Conservation (phyloP, 1,284 basidiomycete genomes). For the Papiliotrema fonsecae region DNA sequence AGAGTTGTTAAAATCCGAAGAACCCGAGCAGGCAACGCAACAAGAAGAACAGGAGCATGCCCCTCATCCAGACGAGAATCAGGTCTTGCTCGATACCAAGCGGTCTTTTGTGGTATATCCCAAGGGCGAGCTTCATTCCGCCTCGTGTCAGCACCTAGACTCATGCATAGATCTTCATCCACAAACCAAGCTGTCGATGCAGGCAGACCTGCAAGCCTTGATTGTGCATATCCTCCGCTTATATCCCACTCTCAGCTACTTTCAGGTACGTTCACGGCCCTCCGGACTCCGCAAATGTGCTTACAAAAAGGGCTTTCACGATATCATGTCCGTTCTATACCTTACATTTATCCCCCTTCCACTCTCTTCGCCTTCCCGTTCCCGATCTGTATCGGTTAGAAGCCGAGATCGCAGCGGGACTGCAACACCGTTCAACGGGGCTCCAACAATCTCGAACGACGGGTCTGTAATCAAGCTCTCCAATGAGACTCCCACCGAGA, state of each 20-base stretch:
- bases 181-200: slow-evolving; percentile 52
- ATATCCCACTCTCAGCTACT: slow-evolving; percentile 71
- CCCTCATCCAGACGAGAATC: slow-evolving; percentile 69
- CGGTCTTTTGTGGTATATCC: slow-evolving; percentile 85
- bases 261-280: slow-evolving; percentile 57
- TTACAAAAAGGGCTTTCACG: slow-evolving; percentile 72
- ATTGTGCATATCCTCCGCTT: slow-evolving; percentile 69
- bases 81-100: slow-evolving; percentile 79
- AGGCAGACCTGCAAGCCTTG: slow-evolving; percentile 67
- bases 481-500: too few species aligned
- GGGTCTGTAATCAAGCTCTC: too few species aligned
- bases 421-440: not conserved
- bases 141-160: not conserved
- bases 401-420: not conserved
- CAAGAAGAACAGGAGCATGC: not conserved
- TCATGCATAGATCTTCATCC: slow-evolving; percentile 17
- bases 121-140: slow-evolving; percentile 55
- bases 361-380: slow-evolving; percentile 6
- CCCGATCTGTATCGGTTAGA: slow-evolving; percentile 5
- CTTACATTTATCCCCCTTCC: slow-evolving; percentile 58
- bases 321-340: slow-evolving; percentile 80
- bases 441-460: too few species aligned
- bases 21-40: too few species aligned
- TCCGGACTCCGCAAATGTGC: not conserved
- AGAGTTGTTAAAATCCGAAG: too few species aligned